These are phyloP conservation scores for Saccharomyces hybrid DNA, from an alignment of 1,139 yeast genomes.

Conservation along the genomic window DNA sequence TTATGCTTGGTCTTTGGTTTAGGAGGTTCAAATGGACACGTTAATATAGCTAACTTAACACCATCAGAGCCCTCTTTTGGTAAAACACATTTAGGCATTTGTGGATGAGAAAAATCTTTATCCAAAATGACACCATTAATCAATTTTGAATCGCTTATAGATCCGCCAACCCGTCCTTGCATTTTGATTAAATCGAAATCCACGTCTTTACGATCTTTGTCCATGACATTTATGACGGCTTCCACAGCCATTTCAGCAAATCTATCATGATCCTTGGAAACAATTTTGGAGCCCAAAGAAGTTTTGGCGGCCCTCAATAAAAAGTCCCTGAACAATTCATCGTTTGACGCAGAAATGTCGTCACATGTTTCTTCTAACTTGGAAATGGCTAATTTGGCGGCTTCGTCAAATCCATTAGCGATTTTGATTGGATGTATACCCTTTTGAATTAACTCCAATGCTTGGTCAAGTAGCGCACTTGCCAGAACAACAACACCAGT, in stretches of 20 bases:
- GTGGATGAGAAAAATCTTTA: slow-evolving; percentile 97
- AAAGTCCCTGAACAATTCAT: slow-evolving; percentile 40
- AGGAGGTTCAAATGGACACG: slow-evolving; percentile 99
- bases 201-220: slow-evolving; percentile 85
- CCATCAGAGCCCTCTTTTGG: slow-evolving; percentile 39
- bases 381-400: slow-evolving; percentile 80
- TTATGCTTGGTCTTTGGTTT: slow-evolving; percentile 98
- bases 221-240: slow-evolving; percentile 89
- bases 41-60: slow-evolving; percentile 86
- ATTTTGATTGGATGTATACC: slow-evolving; percentile 96
- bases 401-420: slow-evolving; percentile 96
- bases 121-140: slow-evolving; percentile 90
- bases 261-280: slow-evolving; percentile 85
- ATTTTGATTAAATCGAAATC: slow-evolving; percentile 93
- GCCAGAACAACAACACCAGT: slow-evolving; percentile 98
- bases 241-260: slow-evolving; percentile 98
- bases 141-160: slow-evolving; percentile 74
- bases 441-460: slow-evolving; percentile 86
- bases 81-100: slow-evolving; percentile 74
- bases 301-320: slow-evolving; percentile 90
- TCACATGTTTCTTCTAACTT: slow-evolving; percentile 68
- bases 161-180: slow-evolving; percentile 94
- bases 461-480: slow-evolving; percentile 90
- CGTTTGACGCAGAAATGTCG: slow-evolving; percentile 27
- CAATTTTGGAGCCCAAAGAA: slow-evolving; percentile 91